A percentile compares a stretch with the other conserved stretches of the same genome.
Conservation (phyloP, 371 early-diverging fungal species). For the Phascolomyces articulosus region DNA sequence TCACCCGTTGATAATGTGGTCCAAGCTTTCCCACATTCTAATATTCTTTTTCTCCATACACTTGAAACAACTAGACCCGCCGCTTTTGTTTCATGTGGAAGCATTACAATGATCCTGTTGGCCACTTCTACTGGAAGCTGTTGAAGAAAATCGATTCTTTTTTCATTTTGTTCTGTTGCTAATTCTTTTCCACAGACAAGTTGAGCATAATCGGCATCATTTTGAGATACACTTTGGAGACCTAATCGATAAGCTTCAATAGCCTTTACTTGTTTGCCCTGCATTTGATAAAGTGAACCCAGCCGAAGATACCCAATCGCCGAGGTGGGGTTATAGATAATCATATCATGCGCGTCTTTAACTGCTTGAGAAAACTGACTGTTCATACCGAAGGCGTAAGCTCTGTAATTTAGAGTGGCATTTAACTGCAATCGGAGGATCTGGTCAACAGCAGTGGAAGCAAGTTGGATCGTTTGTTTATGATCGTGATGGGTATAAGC, state of each 20-base stretch:
- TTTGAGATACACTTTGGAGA: neutral
- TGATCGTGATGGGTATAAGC: neutral
- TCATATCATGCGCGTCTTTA: neutral
- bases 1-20: neutral
- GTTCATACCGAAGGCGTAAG: neutral
- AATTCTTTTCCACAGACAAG: neutral
- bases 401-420: neutral
- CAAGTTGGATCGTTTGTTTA: too few relatives aligned
- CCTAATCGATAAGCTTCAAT: neutral
- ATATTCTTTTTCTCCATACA: neutral
- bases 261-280: neutral
- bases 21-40: neutral
- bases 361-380: neutral
- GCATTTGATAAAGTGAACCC: conserved; percentile 1
- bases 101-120: neutral
- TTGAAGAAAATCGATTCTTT: neutral
- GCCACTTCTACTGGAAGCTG: neutral
- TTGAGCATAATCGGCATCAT: conserved; percentile 1
- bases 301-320: neutral
- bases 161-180: neutral
- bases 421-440: too few relatives aligned
- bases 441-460: too few relatives aligned
- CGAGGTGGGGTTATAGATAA: neutral
- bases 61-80: neutral
- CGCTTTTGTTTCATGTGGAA: neutral